Evolutionary conservation across 2,329 filamentous ascomycete species (phyloP).

Genomic region (Cordyceps fumosorosea): DNA sequence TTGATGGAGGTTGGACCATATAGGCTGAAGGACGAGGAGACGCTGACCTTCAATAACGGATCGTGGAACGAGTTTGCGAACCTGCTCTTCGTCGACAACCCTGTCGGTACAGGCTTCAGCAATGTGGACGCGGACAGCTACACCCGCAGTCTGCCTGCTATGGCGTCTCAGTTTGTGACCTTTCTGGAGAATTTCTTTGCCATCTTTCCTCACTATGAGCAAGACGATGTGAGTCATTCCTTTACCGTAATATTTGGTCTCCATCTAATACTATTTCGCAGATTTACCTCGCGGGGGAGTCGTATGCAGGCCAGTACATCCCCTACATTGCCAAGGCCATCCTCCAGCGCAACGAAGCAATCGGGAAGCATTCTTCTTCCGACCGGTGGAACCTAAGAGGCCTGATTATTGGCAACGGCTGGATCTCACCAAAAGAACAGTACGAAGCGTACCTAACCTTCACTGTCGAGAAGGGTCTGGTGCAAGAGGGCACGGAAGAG

Average conservation of each 20-base stretch:
- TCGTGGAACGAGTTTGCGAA: constrained; percentile 99
- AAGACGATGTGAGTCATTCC: not conserved
- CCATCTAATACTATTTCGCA: not conserved
- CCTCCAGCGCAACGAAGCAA: not conserved
- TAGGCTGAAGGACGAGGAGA: constrained; percentile 67
- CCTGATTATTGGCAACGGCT: not conserved
- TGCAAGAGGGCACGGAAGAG: not conserved
- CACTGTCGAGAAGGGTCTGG: not conserved
- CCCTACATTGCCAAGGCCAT: not conserved
- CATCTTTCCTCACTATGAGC: constrained; percentile 76
- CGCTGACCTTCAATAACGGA: constrained; percentile 75
- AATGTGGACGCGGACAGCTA: constrained; percentile 88
- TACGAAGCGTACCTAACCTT: not conserved
- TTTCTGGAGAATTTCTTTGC: constrained; percentile 90
- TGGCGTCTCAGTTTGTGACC: constrained; percentile 79
- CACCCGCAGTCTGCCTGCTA: constrained; percentile 75
- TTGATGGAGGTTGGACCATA: constrained; percentile 96
- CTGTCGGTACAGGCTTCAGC: constrained; percentile 92
- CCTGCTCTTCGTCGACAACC: constrained; percentile 92
- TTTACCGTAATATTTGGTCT: not conserved
- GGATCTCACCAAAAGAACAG: not conserved
- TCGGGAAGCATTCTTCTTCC: not conserved
- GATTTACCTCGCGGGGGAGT: not conserved
- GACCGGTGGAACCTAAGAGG: not conserved
- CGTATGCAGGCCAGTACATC: not conserved